phyloP scores from a whole-genome alignment of 768 basidiomycete species.

The Rhizopogon rudus region DNA sequence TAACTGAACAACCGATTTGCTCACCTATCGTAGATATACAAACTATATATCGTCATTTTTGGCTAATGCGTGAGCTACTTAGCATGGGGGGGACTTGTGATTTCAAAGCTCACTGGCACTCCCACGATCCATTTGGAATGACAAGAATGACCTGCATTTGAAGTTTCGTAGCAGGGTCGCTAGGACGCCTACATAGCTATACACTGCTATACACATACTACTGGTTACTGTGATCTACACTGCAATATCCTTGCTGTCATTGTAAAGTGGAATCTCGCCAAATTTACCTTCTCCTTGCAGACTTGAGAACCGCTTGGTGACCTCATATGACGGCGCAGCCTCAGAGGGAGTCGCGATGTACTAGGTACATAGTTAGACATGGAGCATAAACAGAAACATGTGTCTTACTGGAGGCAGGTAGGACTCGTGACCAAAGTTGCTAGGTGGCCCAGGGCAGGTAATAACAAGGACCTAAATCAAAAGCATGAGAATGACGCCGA shows the following conservation, averaged over 20 bases:
- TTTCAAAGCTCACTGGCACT: neutral
- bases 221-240: conserved; percentile 1
- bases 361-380: conserved; percentile 11
- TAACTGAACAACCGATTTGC: conserved; percentile 14
- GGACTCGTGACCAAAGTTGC: conserved; percentile 38
- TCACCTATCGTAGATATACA: conserved; percentile 92
- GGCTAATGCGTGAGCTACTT: neutral
- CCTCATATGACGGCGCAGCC: conserved; percentile 25
- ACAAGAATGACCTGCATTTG: neutral
- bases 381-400: neutral
- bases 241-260: conserved; percentile 26
- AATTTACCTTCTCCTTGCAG: conserved; percentile 24
- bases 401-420: conserved; percentile 37
- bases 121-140: neutral
- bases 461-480: conserved; percentile 32
- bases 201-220: neutral
- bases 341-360: conserved; percentile 37
- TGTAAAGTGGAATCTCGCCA: conserved; percentile 39
- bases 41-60: conserved; percentile 81
- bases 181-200: neutral
- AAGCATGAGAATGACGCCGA: neutral
- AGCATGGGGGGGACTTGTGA: neutral
- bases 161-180: neutral
- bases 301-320: conserved; percentile 24
- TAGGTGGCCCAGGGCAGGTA: conserved; percentile 28